Evolutionary conservation across 495 filamentous ascomycete species (phyloP).

Genomic region (Poronia punctata): DNA sequence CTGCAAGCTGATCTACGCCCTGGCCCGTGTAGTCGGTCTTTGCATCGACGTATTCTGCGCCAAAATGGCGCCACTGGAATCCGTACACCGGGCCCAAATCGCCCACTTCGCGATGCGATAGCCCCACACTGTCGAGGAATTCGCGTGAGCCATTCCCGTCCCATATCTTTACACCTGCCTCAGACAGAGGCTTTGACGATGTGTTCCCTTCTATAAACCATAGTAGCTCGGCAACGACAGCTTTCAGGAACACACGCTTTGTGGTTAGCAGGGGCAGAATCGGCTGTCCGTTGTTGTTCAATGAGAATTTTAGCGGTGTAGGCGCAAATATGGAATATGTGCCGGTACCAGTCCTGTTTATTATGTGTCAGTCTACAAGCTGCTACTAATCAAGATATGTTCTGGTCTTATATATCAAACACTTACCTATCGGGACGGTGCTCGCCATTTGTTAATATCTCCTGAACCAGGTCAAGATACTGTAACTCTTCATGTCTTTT

Average conservation of each 20-base stretch:
- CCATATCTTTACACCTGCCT: constrained; percentile 89
- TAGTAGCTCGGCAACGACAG: constrained; percentile 86
- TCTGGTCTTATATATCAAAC: neutral
- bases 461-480: constrained; percentile 68
- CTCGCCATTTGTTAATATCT: constrained; percentile 69
- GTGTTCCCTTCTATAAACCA: constrained; percentile 90
- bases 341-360: constrained; percentile 75
- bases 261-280: constrained; percentile 91
- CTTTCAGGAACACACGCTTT: constrained; percentile 90
- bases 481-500: constrained; percentile 59
- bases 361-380: neutral
- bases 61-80: constrained; percentile 99
- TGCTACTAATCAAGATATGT: neutral
- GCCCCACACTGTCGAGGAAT: constrained; percentile 77
- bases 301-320: constrained; percentile 73
- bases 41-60: constrained; percentile 75
- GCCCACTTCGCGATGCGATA: constrained; percentile 70
- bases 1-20: constrained; percentile 86
- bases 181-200: constrained; percentile 63
- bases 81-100: constrained; percentile 96
- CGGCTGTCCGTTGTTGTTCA: constrained; percentile 52
- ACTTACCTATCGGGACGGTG: constrained; percentile 67
- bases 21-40: constrained; percentile 78
- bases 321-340: constrained; percentile 86
- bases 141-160: constrained; percentile 90